Conservation (phyloP, 2,329 filamentous ascomycete genomes). For the Talaromyces atroroseus region DNA sequence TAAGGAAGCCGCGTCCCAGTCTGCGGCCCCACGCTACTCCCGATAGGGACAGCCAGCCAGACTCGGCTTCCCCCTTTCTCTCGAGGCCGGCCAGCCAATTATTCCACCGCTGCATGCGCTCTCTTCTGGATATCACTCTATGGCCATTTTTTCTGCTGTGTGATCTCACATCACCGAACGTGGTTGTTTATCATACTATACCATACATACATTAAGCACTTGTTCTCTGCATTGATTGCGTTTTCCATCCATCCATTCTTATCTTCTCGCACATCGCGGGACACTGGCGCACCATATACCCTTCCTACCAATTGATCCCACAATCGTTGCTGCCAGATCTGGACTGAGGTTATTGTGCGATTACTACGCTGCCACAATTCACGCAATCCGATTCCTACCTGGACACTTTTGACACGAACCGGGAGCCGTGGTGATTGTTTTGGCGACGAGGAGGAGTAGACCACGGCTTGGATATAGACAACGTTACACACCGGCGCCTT, state of each 20-base stretch:
- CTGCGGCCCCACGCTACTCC: neutral
- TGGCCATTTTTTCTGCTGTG: neutral
- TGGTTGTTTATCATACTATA: neutral
- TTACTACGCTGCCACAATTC: neutral
- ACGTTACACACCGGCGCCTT: neutral
- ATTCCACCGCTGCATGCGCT: neutral
- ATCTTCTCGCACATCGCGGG: neutral
- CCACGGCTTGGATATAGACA: neutral
- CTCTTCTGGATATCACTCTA: neutral
- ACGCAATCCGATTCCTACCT: neutral
- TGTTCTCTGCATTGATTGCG: neutral
- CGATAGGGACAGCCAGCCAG: neutral
- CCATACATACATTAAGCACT: neutral
- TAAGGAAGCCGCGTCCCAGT: neutral
- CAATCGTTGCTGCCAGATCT: neutral
- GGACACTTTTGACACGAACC: neutral
- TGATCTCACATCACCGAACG: slow-evolving; percentile 3
- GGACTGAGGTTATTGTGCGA: neutral
- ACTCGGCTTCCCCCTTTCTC: slow-evolving; percentile 9
- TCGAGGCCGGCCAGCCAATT: slow-evolving; percentile 5
- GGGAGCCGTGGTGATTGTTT: neutral
- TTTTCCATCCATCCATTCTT: neutral
- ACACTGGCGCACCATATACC: neutral
- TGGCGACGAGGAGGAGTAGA: neutral
- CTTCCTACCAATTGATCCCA: neutral